Evolutionary conservation across 352 stramenopile species (phyloP), one percentile per base, ranked within the genome.

Genomic region (Peronospora destructor): DNA sequence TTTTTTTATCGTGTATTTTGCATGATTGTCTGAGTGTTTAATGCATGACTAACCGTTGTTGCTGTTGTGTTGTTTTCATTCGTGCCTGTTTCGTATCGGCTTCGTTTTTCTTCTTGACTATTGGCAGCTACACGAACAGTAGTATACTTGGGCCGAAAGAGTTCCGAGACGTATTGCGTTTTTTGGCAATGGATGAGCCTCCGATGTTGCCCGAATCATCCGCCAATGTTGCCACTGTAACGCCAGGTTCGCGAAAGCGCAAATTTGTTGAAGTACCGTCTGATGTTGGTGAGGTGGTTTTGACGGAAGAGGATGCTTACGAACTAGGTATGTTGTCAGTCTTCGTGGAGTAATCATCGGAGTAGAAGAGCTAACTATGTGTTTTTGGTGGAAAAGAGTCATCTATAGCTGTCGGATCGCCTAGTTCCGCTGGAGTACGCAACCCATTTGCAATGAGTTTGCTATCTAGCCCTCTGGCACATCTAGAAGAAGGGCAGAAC

Each of bases 161-260:
- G 38, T 93, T 93, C 45, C 72, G 76, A 42, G 83, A 93, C 39
- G 78, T 91, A 14, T 51, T 93, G 37, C 80, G 80, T 1, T 93
- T 89, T 32, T 64, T 93, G 23, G 79, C 83, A 13, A 93, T 93
- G 80, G 83, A 93, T 45, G 80, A 93, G 23, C 75, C 80, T 0
- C 68, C 78, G 16, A 33, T 93, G 21, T 57, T 93, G n/a, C 72
- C 76, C 7, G 49, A 59, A 33, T 83, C 79, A 14, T 71, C 74
- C 0, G 71, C 53, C 0, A 59, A 73, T 36, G 58, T 67, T 7
- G 56, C 69, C 14, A 39, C 68, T 37, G 46, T 70, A n/a, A 57
- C 50, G 1, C 48, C 71, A 29, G 54, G 51, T 1, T 71, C 68
- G 25, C 64, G 80, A 7, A 93, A 93, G 56, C 68, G 83, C 9